A percentile compares a stretch with the other conserved stretches of the same genome.
phyloP scores from a whole-genome alignment of 768 basidiomycete genomes.

The Fomitopsis pulvina region DNA sequence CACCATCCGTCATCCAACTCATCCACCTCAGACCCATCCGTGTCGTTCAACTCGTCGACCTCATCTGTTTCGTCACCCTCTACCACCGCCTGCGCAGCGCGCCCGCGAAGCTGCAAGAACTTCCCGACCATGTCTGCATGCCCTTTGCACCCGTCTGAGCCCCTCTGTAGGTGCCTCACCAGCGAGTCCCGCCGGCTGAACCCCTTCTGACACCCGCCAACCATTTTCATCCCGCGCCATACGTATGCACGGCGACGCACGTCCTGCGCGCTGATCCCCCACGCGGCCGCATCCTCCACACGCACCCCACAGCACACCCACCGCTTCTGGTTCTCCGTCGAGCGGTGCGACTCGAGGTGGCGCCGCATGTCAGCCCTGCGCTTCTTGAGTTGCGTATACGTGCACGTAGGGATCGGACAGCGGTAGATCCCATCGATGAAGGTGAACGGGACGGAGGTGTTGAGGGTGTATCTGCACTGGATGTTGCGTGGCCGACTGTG shows the following conservation, averaged over 20 bases:
- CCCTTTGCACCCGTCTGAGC: not conserved
- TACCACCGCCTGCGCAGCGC: not conserved
- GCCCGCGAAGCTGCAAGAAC: not conserved
- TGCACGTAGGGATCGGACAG: slow-evolving; percentile 8
- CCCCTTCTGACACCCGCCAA: slow-evolving; percentile 5
- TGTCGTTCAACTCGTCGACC: too few species aligned
- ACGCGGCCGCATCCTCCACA: not conserved
- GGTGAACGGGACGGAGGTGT: not conserved
- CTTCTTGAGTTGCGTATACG: slow-evolving; percentile 3
- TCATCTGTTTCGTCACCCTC: too few species aligned
- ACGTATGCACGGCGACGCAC: not conserved
- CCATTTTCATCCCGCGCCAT: slow-evolving; percentile 8
- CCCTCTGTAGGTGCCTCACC: not conserved
- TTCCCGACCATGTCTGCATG: not conserved
- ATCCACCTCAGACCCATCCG: too few species aligned
- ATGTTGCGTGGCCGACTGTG: not conserved
- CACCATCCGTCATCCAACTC: too few species aligned
- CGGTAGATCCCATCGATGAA: not conserved
- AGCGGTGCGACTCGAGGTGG: slow-evolving; percentile 14
- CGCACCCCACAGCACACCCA: slow-evolving; percentile 18
- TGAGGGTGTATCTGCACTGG: not conserved
- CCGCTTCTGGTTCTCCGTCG: not conserved
- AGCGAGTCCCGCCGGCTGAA: slow-evolving; percentile 8
- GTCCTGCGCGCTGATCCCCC: slow-evolving; percentile 2
- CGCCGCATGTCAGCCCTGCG: slow-evolving; percentile 16